These are phyloP conservation scores for Hortaea werneckii DNA, from an alignment of 2,329 filamentous ascomycete genomes.

Conservation along the genomic window DNA sequence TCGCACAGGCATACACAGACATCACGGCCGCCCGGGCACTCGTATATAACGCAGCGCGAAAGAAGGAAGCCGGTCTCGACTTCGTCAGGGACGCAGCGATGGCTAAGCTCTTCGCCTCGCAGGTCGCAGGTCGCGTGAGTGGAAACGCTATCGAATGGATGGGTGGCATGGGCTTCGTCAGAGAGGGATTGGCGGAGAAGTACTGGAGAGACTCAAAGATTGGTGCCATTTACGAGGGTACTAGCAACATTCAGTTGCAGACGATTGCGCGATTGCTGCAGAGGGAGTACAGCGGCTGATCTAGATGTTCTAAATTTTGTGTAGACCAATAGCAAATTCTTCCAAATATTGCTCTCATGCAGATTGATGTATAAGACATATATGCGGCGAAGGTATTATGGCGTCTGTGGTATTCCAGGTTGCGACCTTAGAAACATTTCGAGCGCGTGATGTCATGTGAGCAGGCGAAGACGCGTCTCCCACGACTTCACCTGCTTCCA, in stretches of 20 bases:
- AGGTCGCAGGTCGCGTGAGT: constrained; percentile 80
- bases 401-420: no score
- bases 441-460: no score
- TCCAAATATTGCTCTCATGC: no score
- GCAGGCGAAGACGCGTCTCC: no score
- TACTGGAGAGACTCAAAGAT: constrained; percentile 98
- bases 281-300: constrained; percentile 47
- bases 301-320: no score
- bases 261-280: constrained; percentile 63
- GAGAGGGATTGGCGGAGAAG: constrained; percentile 95
- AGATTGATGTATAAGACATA: no score
- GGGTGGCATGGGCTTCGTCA: constrained; percentile 97
- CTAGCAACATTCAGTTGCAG: constrained; percentile 62
- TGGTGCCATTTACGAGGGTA: constrained; percentile 60
- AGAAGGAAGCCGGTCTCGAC: constrained; percentile 94
- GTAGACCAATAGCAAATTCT: no score
- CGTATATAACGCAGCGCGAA: constrained; percentile 90
- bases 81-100: constrained; percentile 95
- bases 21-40: constrained; percentile 83
- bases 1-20: constrained; percentile 90
- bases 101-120: constrained; percentile 91
- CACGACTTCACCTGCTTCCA: no score
- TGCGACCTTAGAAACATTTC: no score
- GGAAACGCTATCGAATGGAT: constrained; percentile 94
- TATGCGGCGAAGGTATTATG: no score